These are phyloP conservation scores for Candolleomyces aberdarensis DNA, from an alignment of 768 basidiomycete species.

Conservation along the genomic window DNA sequence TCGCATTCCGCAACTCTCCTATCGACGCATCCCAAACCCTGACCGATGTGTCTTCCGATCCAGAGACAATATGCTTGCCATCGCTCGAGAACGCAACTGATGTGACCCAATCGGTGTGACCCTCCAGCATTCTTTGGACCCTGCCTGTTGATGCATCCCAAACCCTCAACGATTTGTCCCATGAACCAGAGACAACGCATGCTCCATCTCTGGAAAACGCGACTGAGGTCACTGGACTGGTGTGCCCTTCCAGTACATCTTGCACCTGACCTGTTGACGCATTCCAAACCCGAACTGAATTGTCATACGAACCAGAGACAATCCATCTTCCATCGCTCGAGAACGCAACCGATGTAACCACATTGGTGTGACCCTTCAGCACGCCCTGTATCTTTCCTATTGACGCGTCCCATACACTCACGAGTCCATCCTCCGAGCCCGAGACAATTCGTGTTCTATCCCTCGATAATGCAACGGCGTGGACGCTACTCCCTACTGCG, in stretches of 20 bases:
- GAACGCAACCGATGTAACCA: slow-evolving; percentile 16
- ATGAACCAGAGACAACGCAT: neutral
- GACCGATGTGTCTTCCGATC: slow-evolving; percentile 21
- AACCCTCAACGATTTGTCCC: neutral
- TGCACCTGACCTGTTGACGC: slow-evolving; percentile 4
- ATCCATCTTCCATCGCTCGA: slow-evolving; percentile 16
- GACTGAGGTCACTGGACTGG: slow-evolving; percentile 13
- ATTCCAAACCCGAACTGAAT: slow-evolving; percentile 19
- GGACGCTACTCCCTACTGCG: neutral
- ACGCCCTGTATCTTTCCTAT: neutral
- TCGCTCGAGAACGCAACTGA: slow-evolving; percentile 2
- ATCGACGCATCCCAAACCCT: slow-evolving; percentile 11
- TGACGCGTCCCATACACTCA: no score
- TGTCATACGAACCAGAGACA: slow-evolving; percentile 13
- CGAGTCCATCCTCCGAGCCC: no score
- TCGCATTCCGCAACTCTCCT: slow-evolving; percentile 2
- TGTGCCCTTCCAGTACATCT: slow-evolving; percentile 9
- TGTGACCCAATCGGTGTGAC: neutral
- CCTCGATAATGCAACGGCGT: neutral
- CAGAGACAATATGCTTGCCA: slow-evolving; percentile 20
- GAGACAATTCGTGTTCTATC: no score
- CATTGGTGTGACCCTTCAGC: slow-evolving; percentile 6
- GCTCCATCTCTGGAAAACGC: slow-evolving; percentile 12
- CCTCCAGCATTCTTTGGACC: neutral
- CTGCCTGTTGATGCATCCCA: neutral